Conservation (phyloP, 2,329 filamentous ascomycete genomes). For the Fusarium decemcellulare region DNA sequence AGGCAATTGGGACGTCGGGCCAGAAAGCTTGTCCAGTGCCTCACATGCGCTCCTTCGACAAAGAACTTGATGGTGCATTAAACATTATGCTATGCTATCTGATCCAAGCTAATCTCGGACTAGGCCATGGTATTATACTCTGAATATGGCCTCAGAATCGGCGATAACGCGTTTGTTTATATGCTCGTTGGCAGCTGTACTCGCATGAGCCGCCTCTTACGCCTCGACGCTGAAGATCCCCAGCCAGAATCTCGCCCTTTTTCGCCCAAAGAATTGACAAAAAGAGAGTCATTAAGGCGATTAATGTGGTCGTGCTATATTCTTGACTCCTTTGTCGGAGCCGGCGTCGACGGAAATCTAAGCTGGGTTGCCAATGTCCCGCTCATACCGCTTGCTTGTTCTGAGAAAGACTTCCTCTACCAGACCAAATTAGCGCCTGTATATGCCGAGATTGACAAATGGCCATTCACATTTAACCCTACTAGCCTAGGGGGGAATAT, state of each 20-base stretch:
- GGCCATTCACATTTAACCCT: neutral
- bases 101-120: neutral
- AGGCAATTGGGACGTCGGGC: neutral
- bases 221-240: slow-evolving; percentile 1
- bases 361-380: slow-evolving; percentile 1
- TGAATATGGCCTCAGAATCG: slow-evolving; percentile 6
- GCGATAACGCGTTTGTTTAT: slow-evolving; percentile 9
- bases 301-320: slow-evolving; percentile 15
- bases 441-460: neutral
- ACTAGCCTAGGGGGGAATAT: slow-evolving; percentile 1
- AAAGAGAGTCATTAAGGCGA: slow-evolving; percentile 1
- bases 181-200: slow-evolving; percentile 11
- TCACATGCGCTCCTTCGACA: neutral
- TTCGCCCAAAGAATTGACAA: neutral
- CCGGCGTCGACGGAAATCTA: slow-evolving; percentile 5
- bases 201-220: slow-evolving; percentile 6
- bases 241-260: neutral
- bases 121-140: slow-evolving; percentile 8
- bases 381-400: neutral
- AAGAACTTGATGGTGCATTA: neutral
- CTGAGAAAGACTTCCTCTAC: neutral
- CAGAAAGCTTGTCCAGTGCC: neutral
- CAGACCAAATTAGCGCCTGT: neutral
- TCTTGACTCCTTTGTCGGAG: slow-evolving; percentile 9
- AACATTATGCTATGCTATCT: neutral